Base-by-base conservation (phyloP, 2,329 filamentous ascomycete species). In the Colletotrichum sp. region DNA sequence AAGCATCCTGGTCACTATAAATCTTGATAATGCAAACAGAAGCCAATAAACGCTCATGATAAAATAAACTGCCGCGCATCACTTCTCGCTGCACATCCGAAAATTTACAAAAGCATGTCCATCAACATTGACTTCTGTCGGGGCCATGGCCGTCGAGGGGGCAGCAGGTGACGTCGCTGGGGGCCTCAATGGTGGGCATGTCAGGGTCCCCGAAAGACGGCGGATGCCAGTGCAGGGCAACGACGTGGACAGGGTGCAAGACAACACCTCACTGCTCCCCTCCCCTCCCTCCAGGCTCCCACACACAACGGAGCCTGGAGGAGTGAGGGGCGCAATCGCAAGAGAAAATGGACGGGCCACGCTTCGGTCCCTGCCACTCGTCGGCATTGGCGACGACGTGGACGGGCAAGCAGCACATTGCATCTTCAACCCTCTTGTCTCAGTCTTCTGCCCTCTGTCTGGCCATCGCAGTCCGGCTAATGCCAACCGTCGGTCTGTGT, bases 121-220 rank as follows among this genome's bases (percentile, higher is more conserved):
- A 63, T 58, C 56, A 73, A 58, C 65, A 64, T 28, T 38, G 63
- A 24, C 26, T 72, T 74, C 32, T 67, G 56, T 58, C 55, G 38
- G 62, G 36, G 52, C 71, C 38, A n/a, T 62, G 55, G 64, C 34
- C 26, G 18, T 58, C 55, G 26, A 34, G 64, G 32, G 30, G 59
- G 18, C 38, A 43, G 38, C 38, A 43, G 69, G 69, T 75, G 73
- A 75, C 63, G 73, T 75, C 73, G 73, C 69, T 48, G 64, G 52
- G 73, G 73, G 63, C 43, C 63, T 58, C 38, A 21, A 30, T 69
- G 66, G 43, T 74, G 61, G 68, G 55, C 72, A 18, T 32, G 68
- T 71, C 72, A 71, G 68, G 72, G 72, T 66, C 61, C 38, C 26
- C 10, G 18, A 61, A 58, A 67, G 38, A n/a, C 73, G 26, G 43